Percentiles rank a stretch among this genome's conserved stretches.
Evolutionary conservation across 352 stramenopile genomes (phyloP).

Genomic region (Globisporangium nodosum): DNA sequence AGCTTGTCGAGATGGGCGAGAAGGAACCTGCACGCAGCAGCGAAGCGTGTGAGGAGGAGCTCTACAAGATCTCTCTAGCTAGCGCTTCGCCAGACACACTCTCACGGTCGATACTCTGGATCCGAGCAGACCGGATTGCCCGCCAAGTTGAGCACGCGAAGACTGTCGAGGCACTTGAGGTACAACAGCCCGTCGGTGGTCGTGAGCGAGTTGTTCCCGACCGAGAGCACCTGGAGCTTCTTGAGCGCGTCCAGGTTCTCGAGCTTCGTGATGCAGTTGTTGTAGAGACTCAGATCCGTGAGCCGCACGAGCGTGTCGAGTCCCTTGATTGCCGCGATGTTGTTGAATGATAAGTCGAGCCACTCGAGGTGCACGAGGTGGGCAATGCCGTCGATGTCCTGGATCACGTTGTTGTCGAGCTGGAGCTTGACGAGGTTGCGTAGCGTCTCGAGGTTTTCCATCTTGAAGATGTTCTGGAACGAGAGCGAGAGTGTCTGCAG

Average conservation of each 20-base stretch:
- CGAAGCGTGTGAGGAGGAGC: background rate
- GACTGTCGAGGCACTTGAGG: conserved; percentile 79
- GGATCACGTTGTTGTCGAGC: conserved; percentile 94
- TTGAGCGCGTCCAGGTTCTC: conserved; percentile 89
- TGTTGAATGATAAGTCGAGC: conserved; percentile 95
- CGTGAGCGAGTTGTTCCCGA: conserved; percentile 89
- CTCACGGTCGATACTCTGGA: conserved; percentile 82
- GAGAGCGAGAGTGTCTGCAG: conserved; percentile 81
- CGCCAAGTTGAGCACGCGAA: conserved; percentile 89
- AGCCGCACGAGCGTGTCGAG: conserved; percentile 89
- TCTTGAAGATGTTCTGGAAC: conserved; percentile 92
- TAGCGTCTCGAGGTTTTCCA: conserved; percentile 93
- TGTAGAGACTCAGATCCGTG: conserved; percentile 91
- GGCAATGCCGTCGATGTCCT: conserved; percentile 84
- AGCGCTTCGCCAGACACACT: conserved; percentile 5
- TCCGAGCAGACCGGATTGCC: conserved; percentile 92
- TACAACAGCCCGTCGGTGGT: conserved; percentile 71
- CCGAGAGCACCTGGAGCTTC: conserved; percentile 87
- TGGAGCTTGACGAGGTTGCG: conserved; percentile 87
- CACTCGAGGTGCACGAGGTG: conserved; percentile 88
- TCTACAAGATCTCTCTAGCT: background rate
- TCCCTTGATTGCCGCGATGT: conserved; percentile 88
- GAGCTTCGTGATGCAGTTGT: conserved; percentile 91
- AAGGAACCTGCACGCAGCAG: conserved; percentile 47
- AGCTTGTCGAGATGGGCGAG: conserved; percentile 91